Evolutionary conservation across 2,329 filamentous ascomycete genomes (phyloP).

Genomic region (Pezizomycotina sp.): DNA sequence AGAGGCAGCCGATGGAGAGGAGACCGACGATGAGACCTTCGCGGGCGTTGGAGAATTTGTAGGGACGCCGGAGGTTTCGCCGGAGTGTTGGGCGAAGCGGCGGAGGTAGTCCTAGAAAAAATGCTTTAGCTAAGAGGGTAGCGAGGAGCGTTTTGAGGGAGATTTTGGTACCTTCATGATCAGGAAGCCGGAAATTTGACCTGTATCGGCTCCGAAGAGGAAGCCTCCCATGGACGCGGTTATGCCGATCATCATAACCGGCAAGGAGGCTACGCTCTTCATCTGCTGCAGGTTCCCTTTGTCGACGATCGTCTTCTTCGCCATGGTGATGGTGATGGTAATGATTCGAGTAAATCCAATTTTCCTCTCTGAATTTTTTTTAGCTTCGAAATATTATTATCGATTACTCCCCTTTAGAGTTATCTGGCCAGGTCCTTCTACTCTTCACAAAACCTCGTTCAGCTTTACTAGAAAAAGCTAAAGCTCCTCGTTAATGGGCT

Average conservation of each 20-base stretch:
- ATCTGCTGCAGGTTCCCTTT: too few relatives aligned
- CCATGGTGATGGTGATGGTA: too few relatives aligned
- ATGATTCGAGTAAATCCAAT: too few relatives aligned
- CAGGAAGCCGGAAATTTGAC: conserved; percentile 40
- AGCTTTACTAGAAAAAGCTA: too few relatives aligned
- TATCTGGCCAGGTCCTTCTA: too few relatives aligned
- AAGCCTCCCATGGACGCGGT: conserved; percentile 30
- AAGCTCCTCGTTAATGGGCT: too few relatives aligned
- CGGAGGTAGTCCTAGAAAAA: conserved; percentile 37
- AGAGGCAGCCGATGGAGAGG: conserved; percentile 42
- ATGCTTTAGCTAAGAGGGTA: conserved; percentile 26
- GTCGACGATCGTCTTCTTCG: too few relatives aligned
- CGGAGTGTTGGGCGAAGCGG: conserved; percentile 38
- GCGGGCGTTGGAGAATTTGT: conserved; percentile 40
- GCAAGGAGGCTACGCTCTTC: conserved; percentile 17
- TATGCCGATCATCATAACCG: conserved; percentile 17
- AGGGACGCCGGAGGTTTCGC: conserved; percentile 27
- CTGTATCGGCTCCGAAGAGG: conserved; percentile 48
- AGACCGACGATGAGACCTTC: conserved; percentile 49
- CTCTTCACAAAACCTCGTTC: too few relatives aligned
- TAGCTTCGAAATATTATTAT: too few relatives aligned
- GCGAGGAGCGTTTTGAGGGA: not conserved
- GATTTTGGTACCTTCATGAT: conserved; percentile 28
- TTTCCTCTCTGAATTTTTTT: too few relatives aligned
- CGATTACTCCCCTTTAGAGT: too few relatives aligned